Evolutionary conservation across 176 grass and related monocot species (phyloP), one percentile per base, ranked within the genome.

Genomic region (maize (Zea mays)): DNA sequence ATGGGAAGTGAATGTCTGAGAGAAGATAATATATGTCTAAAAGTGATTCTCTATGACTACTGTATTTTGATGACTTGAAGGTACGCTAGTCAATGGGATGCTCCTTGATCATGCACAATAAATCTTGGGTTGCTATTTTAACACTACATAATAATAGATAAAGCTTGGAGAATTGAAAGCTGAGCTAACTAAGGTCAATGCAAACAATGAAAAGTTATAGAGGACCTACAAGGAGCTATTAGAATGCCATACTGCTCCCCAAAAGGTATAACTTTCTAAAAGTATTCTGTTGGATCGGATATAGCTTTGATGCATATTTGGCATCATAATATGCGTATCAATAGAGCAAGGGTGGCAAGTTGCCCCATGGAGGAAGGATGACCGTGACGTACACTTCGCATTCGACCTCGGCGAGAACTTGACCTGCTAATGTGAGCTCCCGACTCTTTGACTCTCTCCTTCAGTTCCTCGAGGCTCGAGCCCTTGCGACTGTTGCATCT

Each of bases 161-260:
- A 97, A 90, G 71, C 89, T 93, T 45, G 91, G 89, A 77, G 88
- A 93, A 60, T 76, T 91, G 44, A 91, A 97, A 87, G 62, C 89
- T 79, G 94, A 97, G 74, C 79, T 97, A 64, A 91, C 80, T 65
- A 91, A 97, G 87, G 94, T 97, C 62, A 97, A 97, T 86, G 85
- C 89, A 83, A 97, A 97, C 15, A 91, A 85, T 75, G 86, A 97
- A 45, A 97, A 93, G 77, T 63, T 97, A 36, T 86, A 90, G 68
- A 82, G 86, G 48, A 72, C 88, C 77, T 84, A 88, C 83, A 97
- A 92, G 47, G 94, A 97, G 69, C 73, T 97, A 37, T 60, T 88
- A 48, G 94, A 97, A 67, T 97, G 93, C 67, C 89, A 56, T 75
- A 82, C 78, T 69, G 89, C 93, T 84, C 91, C 91, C 43, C 79